phyloP scores from a whole-genome alignment of 2,329 filamentous ascomycete genomes.

The Aspergillus fumigatus region DNA sequence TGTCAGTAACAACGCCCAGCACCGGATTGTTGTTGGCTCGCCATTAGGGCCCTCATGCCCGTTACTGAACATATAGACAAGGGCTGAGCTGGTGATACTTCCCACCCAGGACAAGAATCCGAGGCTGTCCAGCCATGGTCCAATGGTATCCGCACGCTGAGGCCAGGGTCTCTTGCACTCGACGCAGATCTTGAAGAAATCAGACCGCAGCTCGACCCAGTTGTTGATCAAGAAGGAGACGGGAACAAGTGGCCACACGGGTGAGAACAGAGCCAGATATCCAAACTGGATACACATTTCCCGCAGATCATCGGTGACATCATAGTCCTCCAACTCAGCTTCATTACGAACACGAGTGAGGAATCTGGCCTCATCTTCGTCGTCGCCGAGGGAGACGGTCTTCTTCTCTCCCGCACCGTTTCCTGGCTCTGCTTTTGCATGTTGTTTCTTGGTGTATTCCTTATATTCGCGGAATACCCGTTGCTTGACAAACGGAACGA shows the following conservation, averaged over 20 bases:
- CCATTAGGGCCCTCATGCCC: slow-evolving; percentile 48
- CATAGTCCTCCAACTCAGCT: slow-evolving; percentile 78
- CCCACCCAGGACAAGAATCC: slow-evolving; percentile 92
- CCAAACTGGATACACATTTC: slow-evolving; percentile 93
- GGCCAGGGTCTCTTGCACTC: slow-evolving; percentile 87
- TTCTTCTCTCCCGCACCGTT: slow-evolving; percentile 20
- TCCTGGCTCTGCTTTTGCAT: slow-evolving; percentile 18
- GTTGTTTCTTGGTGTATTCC: slow-evolving; percentile 27
- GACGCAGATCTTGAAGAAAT: slow-evolving; percentile 91
- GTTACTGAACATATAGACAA: slow-evolving; percentile 84
- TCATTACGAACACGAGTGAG: slow-evolving; percentile 79
- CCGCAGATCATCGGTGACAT: slow-evolving; percentile 83
- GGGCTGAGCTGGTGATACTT: slow-evolving; percentile 77
- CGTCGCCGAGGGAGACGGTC: slow-evolving; percentile 54
- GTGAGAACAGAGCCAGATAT: slow-evolving; percentile 87
- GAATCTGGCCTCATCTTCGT: slow-evolving; percentile 75
- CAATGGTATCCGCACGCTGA: slow-evolving; percentile 87
- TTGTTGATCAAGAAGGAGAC: slow-evolving; percentile 92
- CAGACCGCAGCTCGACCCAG: slow-evolving; percentile 90
- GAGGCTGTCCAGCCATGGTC: slow-evolving; percentile 85
- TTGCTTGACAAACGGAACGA: slow-evolving; percentile 82
- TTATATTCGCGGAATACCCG: slow-evolving; percentile 69
- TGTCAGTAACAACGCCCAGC: slow-evolving; percentile 74
- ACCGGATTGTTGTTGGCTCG: slow-evolving; percentile 59
- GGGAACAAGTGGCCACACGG: slow-evolving; percentile 87